Evolutionary conservation across 2,329 filamentous ascomycete species (phyloP).

Genomic region (Ambrosiella beaveri): DNA sequence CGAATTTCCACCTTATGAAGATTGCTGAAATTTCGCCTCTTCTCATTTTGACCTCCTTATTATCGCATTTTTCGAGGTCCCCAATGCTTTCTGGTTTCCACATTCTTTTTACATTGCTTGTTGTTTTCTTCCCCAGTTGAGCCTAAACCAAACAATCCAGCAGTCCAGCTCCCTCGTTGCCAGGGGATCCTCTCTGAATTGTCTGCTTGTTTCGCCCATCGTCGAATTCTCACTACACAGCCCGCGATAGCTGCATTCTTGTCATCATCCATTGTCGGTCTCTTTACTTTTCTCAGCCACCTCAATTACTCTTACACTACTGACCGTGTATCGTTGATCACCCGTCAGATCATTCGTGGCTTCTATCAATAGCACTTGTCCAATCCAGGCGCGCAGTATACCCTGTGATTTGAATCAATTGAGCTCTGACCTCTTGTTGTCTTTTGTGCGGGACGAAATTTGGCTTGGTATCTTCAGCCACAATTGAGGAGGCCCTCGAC

Average conservation of each 20-base stretch:
- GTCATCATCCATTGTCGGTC: no score
- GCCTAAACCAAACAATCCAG: neutral
- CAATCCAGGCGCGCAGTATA: neutral
- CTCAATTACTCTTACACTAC: neutral
- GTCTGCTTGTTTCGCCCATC: neutral
- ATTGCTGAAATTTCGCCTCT: neutral
- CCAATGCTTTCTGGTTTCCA: neutral
- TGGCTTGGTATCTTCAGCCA: neutral
- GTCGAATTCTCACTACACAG: neutral
- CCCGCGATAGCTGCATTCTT: no score
- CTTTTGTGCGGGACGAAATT: neutral
- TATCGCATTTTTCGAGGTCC: neutral
- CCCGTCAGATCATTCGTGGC: neutral
- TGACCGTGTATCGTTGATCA: neutral
- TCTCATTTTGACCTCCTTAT: no score
- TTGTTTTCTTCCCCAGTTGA: neutral
- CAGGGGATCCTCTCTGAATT: neutral
- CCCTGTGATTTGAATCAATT: neutral
- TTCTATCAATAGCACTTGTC: neutral
- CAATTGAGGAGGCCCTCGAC: neutral
- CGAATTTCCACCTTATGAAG: neutral
- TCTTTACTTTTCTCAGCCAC: neutral
- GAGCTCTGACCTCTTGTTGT: neutral
- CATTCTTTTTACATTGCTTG: neutral
- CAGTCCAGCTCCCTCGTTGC: neutral